Base-by-base conservation (phyloP, 1,139 yeast genomes). In the Kodamaea fungicola region DNA sequence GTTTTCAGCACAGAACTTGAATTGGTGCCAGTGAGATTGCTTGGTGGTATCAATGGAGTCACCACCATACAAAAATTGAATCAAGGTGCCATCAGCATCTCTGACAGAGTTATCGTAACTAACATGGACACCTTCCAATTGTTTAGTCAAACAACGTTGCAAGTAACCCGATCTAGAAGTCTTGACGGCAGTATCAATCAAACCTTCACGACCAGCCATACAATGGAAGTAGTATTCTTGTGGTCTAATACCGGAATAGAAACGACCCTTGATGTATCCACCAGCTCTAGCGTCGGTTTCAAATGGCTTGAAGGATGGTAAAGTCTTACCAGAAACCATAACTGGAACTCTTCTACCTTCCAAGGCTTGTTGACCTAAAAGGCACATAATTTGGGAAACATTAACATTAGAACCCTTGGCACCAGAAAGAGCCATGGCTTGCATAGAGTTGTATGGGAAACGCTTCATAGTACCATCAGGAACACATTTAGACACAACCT, bases 171-270 rank as follows among this genome's bases (percentile, higher is more conserved):
- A 90, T 70, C 97, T 84, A 21, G 97, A 88, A 7, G 99, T 94
- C 68, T 94, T 94, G 49, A 94, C 98, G 39, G 99, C 98, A 42
- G 99, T 94, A 75, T 94, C 99, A 69, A 94, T 94, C 59, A 94
- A 78, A 68, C 99, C 99, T 76, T 94, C 99, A 74, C 99, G 84
- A 64, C 99, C 99, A 42, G 99, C 99, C 99, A 94, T 94, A 75
- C 98, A 92, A 71, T 94, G 99, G 92, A 94, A 94, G 59, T 90
- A 94, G 64, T 94, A 94, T 62, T 94, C 99, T 67, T 94, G 99
- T n/a, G 98, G 98, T 61, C 88, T 81, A 50, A 94, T 86, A 64
- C 98, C 98, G 28, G 97, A 88, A 64, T 89, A 92, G 80, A 94
- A 94, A 55, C 99, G 85, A 46, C 95, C 95, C 59, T 92, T 87